Evolutionary conservation across 306 rosid species (phyloP).

Genomic region (Dalbergia cochinchinensis): DNA sequence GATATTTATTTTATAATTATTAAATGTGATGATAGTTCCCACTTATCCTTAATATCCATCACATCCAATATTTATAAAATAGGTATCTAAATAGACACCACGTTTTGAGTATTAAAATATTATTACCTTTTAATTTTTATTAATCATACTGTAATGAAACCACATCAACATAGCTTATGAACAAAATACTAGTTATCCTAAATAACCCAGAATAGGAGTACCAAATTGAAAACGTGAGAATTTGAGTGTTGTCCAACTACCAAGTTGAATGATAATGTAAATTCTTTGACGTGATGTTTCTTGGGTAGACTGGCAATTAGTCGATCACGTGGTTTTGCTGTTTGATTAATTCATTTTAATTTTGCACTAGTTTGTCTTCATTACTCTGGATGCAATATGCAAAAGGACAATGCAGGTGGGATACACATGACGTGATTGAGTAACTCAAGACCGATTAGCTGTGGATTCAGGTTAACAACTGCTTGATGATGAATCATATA

Average conservation of each 20-base stretch:
- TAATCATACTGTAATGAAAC: background rate
- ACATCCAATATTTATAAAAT: no score
- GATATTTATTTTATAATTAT: no score
- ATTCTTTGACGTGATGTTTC: conserved; percentile 18
- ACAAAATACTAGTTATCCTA: background rate
- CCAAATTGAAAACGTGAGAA: background rate
- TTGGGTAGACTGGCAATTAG: background rate
- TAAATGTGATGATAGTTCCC: no score
- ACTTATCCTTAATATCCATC: no score
- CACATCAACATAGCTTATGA: background rate
- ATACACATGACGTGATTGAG: background rate
- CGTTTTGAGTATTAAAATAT: no score
- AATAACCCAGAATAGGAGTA: background rate
- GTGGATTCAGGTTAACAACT: conserved; percentile 6
- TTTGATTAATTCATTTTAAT: background rate
- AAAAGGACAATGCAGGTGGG: background rate
- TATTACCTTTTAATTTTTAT: background rate
- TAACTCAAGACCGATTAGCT: background rate
- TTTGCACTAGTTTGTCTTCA: background rate
- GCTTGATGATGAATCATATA: conserved; percentile 20
- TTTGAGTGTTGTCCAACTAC: conserved; percentile 9
- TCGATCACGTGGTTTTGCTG: conserved; percentile 27
- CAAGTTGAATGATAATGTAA: background rate
- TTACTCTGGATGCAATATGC: conserved; percentile 12
- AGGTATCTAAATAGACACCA: no score